These are phyloP conservation scores for Athelia sp. DNA, from an alignment of 1,284 basidiomycete species.

Conservation along the genomic window DNA sequence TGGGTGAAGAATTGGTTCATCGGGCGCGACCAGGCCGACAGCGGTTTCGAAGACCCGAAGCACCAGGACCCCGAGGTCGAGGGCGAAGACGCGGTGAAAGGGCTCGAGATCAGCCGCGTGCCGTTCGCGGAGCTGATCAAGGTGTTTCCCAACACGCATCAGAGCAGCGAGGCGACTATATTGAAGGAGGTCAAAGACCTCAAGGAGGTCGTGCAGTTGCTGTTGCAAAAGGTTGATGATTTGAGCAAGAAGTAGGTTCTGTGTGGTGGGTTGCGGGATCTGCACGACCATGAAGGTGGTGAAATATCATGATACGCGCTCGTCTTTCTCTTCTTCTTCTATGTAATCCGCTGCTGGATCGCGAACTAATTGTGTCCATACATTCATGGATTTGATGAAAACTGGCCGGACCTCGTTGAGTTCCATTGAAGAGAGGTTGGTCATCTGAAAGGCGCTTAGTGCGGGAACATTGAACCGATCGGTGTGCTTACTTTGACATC, in stretches of 20 bases:
- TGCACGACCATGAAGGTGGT: too few species aligned
- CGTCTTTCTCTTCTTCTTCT: neutral
- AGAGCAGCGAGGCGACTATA: constrained; percentile 68
- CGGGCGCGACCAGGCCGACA: constrained; percentile 60
- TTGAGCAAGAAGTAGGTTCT: constrained; percentile 20
- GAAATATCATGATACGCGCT: too few species aligned
- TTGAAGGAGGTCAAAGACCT: constrained; percentile 60
- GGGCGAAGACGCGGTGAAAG: constrained; percentile 44
- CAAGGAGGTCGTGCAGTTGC: constrained; percentile 47
- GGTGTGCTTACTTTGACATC: constrained; percentile 27
- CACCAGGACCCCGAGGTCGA: constrained; percentile 59
- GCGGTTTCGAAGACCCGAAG: constrained; percentile 47
- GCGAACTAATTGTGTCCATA: constrained; percentile 35
- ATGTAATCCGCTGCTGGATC: constrained; percentile 17
- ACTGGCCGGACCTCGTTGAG: constrained; percentile 90
- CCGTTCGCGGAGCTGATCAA: constrained; percentile 73
- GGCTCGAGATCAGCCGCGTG: constrained; percentile 60
- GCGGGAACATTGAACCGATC: too few species aligned
- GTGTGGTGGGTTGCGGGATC: constrained; percentile 7
- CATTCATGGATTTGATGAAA: constrained; percentile 74
- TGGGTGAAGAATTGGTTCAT: constrained; percentile 70
- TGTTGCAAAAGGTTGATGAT: constrained; percentile 49
- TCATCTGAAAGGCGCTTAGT: constrained; percentile 45
- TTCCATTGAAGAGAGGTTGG: constrained; percentile 86
- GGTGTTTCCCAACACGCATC: constrained; percentile 70